Conservation (phyloP, 257 asterid species). For the Leonotis leonurus region DNA sequence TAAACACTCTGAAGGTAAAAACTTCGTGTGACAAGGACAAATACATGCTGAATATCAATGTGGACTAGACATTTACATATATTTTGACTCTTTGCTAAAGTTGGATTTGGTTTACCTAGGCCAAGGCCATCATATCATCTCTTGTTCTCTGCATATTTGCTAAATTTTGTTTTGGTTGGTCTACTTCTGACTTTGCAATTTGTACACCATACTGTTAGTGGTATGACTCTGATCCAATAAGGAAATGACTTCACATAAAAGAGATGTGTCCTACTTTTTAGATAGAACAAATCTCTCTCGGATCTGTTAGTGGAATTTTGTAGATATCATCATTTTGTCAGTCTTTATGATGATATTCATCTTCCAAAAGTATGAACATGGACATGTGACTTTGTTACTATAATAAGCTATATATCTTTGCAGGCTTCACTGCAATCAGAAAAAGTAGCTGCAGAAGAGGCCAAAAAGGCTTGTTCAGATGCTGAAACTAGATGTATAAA, state of each 20-base stretch:
- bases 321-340: neutral
- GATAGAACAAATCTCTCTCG: neutral
- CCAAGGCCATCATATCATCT: slow-evolving; percentile 1
- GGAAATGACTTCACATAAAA: neutral
- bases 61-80: neutral
- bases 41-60: slow-evolving; percentile 10
- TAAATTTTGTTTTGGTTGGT: slow-evolving; percentile 7
- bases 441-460: slow-evolving; percentile 63
- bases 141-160: neutral
- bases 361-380: too few relatives aligned
- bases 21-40: neutral
- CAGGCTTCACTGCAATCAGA: slow-evolving; percentile 76
- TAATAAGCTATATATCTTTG: slow-evolving; percentile 2
- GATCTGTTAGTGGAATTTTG: neutral
- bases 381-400: too few relatives aligned
- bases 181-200: neutral
- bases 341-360: neutral
- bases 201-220: neutral
- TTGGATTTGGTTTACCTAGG: slow-evolving; percentile 8
- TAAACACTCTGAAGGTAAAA: slow-evolving; percentile 70
- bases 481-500: slow-evolving; percentile 55
- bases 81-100: slow-evolving; percentile 7
- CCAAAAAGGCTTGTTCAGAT: slow-evolving; percentile 47
- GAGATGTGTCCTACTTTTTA: neutral
- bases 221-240: neutral